Evolutionary conservation across 2,329 filamentous ascomycete genomes (phyloP).

Genomic region (Dichotomopilus funicola): DNA sequence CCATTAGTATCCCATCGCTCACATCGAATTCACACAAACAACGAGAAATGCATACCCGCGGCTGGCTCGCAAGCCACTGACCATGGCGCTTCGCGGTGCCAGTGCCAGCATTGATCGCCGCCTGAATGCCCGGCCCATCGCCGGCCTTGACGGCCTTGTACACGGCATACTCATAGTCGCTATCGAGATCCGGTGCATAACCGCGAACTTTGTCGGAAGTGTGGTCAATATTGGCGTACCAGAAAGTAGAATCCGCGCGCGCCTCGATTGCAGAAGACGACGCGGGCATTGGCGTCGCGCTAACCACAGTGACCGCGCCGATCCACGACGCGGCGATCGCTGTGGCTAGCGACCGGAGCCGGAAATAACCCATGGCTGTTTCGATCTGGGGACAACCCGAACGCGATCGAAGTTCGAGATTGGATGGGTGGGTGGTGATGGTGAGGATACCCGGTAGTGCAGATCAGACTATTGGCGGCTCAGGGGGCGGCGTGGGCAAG

Average conservation of each 20-base stretch:
- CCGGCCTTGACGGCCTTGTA: conserved; percentile 34
- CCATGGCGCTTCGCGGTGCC: conserved; percentile 30
- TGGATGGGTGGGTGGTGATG: no score
- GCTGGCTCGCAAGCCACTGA: conserved; percentile 38
- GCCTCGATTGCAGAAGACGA: no score
- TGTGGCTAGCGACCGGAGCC: no score
- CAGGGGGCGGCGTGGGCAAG: no score
- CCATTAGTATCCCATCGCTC: neutral
- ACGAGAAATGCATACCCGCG: conserved; percentile 26
- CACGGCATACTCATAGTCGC: conserved; percentile 33
- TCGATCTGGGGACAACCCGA: no score
- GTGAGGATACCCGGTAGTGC: no score
- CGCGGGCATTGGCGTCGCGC: no score
- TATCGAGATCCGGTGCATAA: conserved; percentile 36
- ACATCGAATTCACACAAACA: neutral
- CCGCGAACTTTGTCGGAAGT: conserved; percentile 30
- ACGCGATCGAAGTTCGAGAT: no score
- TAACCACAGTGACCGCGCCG: no score
- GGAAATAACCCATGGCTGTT: no score
- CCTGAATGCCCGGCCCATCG: conserved; percentile 33
- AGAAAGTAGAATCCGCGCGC: conserved; percentile 26
- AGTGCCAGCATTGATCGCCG: conserved; percentile 33
- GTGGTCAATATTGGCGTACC: conserved; percentile 40
- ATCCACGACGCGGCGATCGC: no score
- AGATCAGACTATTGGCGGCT: no score